Base-by-base conservation (phyloP, 352 stramenopile genomes). In the Phytophthora podocarpi region DNA sequence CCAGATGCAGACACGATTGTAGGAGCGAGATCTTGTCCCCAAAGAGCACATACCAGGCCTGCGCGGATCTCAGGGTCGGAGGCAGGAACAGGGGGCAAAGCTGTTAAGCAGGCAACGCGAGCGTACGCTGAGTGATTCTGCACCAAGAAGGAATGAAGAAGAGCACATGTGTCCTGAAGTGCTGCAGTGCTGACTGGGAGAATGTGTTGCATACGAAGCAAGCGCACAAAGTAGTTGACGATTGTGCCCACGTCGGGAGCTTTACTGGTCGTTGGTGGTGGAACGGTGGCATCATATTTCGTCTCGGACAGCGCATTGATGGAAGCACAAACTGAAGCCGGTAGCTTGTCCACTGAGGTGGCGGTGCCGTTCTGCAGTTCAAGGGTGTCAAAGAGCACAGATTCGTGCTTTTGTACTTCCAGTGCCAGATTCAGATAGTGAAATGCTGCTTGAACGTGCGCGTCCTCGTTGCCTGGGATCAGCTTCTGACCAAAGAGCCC, bases 361-460 rank as follows among this genome's bases (percentile, higher is more conserved):
- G 85, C 20, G 4, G 66, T 59, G 1, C 74, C 78, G 12, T 51
- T 67, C 35, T 93, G 82, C 13, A 93, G 67, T 48, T 93, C 76
- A 41, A 87, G 36, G 7, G 76, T 82, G 23, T 91, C 68, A 28
- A 90, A 88, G 5, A 94, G 52, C n/a, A 67, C 52, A 0, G 30
- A 58, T 18, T 86, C 67, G 16, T 87, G 73, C 20, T 64, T 70
- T 26, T 71, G 61, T 3, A 90, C 70, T 23, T 64, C 48, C 1
- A 84, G 28, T 0, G 75, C 82, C 15, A 91, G 48, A 31, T 67
- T 76, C 24, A 94, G 56, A 59, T 87, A 92, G 59, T 92, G 82
- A 39, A 89, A 90, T 26, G 80, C 82, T 16, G 78, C 82, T 63
- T 91, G 81, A 16, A 89, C 61, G 36, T 91, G 81, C 13, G 76